Base-by-base conservation (phyloP, 306 rosid genomes). In the Inga oerstediana region DNA sequence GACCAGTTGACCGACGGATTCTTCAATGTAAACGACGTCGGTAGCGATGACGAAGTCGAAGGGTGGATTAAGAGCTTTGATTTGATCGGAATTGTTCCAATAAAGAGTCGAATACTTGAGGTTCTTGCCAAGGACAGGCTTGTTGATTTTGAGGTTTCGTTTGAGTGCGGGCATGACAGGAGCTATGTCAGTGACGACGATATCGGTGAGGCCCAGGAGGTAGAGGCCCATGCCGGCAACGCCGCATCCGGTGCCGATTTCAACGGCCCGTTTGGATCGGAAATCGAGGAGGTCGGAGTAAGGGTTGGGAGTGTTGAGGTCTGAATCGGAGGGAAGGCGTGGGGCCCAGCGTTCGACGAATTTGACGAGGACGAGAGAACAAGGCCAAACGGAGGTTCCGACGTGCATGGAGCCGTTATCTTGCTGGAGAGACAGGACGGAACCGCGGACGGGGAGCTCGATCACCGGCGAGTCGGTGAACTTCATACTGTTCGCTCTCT, bases 361-460 rank as follows among this genome's bases (percentile, higher is more conserved):
- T 87, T 93, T 95, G 86, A 93, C 98, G 74, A 95, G 96, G 83
- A 95, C 89, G 43, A 95, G 89, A 48, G 98, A 95, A 74, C 98
- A 95, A 1, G 99, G 98, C 99, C 99, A 93, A 46, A 95, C 98
- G 84, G 98, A 85, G 83, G 95, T 95, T 48, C 97, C 98, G 20
- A 93, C 98, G 87, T 95, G 97, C 81, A 95, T 65, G 80, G 99
- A 92, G 6, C 93, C 94, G 61, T 95, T 95, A 90, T 93, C 97
- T 84, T 95, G 99, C 17, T 92, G 98, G 10, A 93, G 73, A 8
- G 99, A 91, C 56, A 95, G 88, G 35, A 82, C 83, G 88, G 84
- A 52, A 84, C 52, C 54, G n/a, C 89, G 85, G 16, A 95, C 98
- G 35, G 92, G 87, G 3, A 95, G 98, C 79, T 95, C 92, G 20